Conservation (phyloP, 2,329 filamentous ascomycete genomes). For the Aspergillus nomiae region DNA sequence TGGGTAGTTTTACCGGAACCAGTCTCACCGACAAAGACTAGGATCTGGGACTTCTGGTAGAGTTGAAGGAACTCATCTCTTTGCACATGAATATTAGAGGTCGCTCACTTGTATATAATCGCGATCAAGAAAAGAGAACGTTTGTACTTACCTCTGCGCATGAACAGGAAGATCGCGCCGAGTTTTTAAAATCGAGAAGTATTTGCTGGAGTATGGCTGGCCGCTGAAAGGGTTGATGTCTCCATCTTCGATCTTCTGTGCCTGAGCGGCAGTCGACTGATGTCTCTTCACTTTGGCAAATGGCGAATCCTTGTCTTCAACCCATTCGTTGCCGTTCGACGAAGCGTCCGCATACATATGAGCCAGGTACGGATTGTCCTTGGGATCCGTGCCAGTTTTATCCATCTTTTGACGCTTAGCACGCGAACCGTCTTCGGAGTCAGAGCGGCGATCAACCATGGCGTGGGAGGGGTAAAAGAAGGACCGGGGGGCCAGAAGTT, state of each 20-base stretch:
- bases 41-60: constrained; percentile 91
- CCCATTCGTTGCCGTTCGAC: constrained; percentile 31
- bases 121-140: background rate
- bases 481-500: constrained; percentile 11
- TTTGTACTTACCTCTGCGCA: constrained; percentile 70
- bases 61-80: constrained; percentile 90
- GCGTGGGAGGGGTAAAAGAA: constrained; percentile 16
- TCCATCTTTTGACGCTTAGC: constrained; percentile 59
- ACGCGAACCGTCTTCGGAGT: constrained; percentile 51
- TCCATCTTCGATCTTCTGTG: constrained; percentile 73
- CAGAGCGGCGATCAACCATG: constrained; percentile 62
- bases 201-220: constrained; percentile 73
- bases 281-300: constrained; percentile 74
- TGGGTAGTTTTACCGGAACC: constrained; percentile 99
- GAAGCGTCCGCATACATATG: constrained; percentile 72
- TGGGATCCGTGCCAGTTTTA: constrained; percentile 52
- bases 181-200: constrained; percentile 85
- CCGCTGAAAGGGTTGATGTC: constrained; percentile 85
- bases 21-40: constrained; percentile 98
- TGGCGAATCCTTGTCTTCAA: constrained; percentile 45
- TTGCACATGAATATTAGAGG: constrained; percentile 33
- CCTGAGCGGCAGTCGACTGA: constrained; percentile 75
- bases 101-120: background rate
- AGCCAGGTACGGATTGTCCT: constrained; percentile 83
- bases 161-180: constrained; percentile 87